Base-by-base conservation (phyloP, 106 monocot genomes). In the Narthecium ossifragum region DNA sequence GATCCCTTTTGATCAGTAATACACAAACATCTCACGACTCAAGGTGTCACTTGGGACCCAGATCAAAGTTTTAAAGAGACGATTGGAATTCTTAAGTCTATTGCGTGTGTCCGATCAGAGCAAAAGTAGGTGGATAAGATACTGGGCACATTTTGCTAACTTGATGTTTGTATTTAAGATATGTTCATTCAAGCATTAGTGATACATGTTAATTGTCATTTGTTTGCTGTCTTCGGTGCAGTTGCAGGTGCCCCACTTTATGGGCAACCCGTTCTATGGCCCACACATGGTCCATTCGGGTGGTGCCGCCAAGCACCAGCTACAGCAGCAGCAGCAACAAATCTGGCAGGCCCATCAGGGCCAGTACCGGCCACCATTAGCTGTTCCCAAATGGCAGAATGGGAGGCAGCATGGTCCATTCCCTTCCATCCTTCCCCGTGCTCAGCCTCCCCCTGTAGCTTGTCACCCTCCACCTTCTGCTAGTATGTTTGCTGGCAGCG, bases 241-340 rank as follows among this genome's bases (percentile, higher is more conserved):
- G 41, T 21, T 71, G 47, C 70, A 60, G 37, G 46, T 63, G 39
- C 79, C 71, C 9, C 63, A 68, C 4, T 78, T 68, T 32, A 22
- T 72, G 3, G 26, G 51, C 47, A 49, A 25, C 62, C 62, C 78
- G 23, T 32, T 62, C 26, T 77, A 70, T 31, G 55, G 51, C 2
- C 49, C 38, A 3, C 69, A 70, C 9, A 57, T 64, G 51, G 53
- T 24, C 32, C 51, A 45, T 45, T 2, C 51, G 11, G 63, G 43
- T 13, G 26, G 48, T 38, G 1, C n/a, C 51, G 10, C 51, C 18
- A 67, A 57, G 25, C 63, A 34, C 34, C 63, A 58, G n/a, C 59
- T 26, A 31, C 38, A 43, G 26, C 78, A 74, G 25, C 71, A 71
- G 50, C 55, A 59, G 37, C 57, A 57, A 21, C 72, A 63, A 30